A percentile compares a stretch with the other conserved stretches of the same genome.
These are phyloP conservation scores for Zygnema circumcarinatum DNA, from an alignment of 139 green algal species.

Conservation along the genomic window DNA sequence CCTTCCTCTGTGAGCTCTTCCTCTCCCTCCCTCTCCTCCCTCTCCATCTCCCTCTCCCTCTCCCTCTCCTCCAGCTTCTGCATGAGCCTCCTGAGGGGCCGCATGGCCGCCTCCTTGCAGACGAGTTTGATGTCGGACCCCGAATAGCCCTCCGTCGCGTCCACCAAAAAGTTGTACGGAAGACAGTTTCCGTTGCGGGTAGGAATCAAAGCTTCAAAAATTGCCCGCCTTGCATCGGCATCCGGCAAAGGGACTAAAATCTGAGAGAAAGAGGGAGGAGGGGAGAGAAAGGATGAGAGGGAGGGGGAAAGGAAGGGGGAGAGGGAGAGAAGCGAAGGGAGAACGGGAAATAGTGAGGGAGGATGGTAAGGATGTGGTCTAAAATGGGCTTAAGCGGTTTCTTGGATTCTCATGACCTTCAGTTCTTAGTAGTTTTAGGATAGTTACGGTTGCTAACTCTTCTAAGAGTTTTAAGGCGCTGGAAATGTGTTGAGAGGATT, in stretches of 20 bases:
- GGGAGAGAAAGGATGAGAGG: background rate
- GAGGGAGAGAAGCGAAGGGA: background rate
- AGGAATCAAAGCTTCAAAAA: slow-evolving; percentile 51
- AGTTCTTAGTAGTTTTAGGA: no score
- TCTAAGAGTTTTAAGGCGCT: no score
- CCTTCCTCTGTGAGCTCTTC: background rate
- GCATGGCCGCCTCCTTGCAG: slow-evolving; percentile 68
- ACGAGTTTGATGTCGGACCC: slow-evolving; percentile 61
- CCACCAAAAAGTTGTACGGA: slow-evolving; percentile 48
- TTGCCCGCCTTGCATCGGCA: slow-evolving; percentile 42
- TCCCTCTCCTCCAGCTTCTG: background rate
- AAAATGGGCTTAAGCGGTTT: no score
- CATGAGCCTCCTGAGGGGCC: slow-evolving; percentile 61
- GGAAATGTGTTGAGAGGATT: no score
- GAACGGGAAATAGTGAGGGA: background rate
- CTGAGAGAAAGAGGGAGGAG: background rate
- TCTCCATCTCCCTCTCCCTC: background rate
- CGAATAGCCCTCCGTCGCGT: slow-evolving; percentile 60
- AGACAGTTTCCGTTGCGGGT: background rate
- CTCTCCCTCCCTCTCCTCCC: background rate
- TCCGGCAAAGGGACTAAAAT: slow-evolving; percentile 60
- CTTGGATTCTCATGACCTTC: no score
- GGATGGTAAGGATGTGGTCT: no score
- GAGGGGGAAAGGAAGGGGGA: background rate
- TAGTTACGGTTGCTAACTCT: no score